Evolutionary conservation across 768 basidiomycete species (phyloP).

Genomic region (Amanita brunnescens): DNA sequence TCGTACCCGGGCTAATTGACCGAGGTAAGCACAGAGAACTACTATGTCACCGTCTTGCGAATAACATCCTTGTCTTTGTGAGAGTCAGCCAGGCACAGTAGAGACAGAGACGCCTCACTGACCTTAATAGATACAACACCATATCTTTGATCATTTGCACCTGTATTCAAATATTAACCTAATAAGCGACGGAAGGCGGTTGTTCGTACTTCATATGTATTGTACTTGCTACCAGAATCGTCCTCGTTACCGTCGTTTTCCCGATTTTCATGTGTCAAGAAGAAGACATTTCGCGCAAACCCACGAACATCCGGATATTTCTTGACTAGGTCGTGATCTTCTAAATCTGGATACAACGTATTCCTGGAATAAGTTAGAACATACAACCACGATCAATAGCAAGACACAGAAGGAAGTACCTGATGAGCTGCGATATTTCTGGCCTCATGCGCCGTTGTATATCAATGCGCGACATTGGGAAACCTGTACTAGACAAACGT

Average conservation of each 20-base stretch:
- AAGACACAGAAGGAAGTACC: constrained; percentile 24
- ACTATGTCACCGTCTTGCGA: constrained; percentile 39
- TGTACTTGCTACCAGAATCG: constrained; percentile 65
- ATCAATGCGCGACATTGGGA: constrained; percentile 62
- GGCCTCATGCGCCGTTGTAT: constrained; percentile 75
- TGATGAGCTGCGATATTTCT: constrained; percentile 49
- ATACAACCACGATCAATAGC: background rate
- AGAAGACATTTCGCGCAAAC: constrained; percentile 55
- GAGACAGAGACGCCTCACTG: background rate
- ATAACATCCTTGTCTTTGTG: constrained; percentile 30
- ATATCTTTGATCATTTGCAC: constrained; percentile 38
- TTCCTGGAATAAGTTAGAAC: constrained; percentile 23
- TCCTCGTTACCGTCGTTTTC: constrained; percentile 58
- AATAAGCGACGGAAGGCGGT: background rate
- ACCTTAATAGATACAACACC: constrained; percentile 35
- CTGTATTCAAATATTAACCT: constrained; percentile 14
- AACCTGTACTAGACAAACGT: constrained; percentile 44
- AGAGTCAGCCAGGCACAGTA: background rate
- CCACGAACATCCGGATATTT: constrained; percentile 52
- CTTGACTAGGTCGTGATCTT: constrained; percentile 46
- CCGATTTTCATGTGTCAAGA: constrained; percentile 50
- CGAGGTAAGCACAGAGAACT: constrained; percentile 39
- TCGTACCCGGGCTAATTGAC: constrained; percentile 33
- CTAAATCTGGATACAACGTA: constrained; percentile 49
- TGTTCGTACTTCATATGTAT: constrained; percentile 52